Conservation (phyloP, 1,139 yeast species). For the Geotrichum phurueaensis region DNA sequence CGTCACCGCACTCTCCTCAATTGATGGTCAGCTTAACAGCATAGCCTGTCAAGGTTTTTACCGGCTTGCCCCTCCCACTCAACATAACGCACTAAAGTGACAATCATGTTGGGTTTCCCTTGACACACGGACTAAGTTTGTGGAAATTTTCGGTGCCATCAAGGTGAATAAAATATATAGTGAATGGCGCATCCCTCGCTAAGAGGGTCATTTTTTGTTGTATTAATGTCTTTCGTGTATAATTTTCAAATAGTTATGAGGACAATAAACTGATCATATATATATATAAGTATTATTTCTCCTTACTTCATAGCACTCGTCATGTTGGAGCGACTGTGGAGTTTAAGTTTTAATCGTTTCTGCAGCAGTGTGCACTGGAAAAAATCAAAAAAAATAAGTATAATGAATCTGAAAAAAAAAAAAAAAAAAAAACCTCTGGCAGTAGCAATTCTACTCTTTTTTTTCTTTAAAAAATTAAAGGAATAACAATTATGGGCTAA, state of each 20-base stretch:
- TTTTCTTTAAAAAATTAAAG: background rate
- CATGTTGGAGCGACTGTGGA: background rate
- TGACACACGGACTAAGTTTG: too few species aligned
- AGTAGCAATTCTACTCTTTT: background rate
- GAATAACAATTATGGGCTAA: background rate
- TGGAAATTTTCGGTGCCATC: too few species aligned
- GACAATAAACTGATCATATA: background rate
- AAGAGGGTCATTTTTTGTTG: background rate
- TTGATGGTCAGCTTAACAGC: too few species aligned
- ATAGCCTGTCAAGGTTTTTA: too few species aligned
- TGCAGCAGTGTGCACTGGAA: background rate
- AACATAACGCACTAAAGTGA: too few species aligned
- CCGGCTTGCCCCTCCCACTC: too few species aligned
- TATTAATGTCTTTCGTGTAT: too few species aligned
- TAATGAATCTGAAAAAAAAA: background rate
- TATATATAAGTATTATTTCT: background rate
- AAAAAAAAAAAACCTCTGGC: background rate
- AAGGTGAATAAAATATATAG: too few species aligned
- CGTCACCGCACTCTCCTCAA: too few species aligned
- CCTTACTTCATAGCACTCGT: background rate
- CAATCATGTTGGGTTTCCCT: too few species aligned
- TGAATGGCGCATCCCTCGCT: too few species aligned
- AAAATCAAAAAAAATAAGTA: background rate
- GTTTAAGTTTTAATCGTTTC: background rate
- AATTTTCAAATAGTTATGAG: too few species aligned